Evolutionary conservation across 192 early-diverging fungal genomes (phyloP), one percentile per base, ranked within the genome.

Genomic region (Linnemannia zychae): DNA sequence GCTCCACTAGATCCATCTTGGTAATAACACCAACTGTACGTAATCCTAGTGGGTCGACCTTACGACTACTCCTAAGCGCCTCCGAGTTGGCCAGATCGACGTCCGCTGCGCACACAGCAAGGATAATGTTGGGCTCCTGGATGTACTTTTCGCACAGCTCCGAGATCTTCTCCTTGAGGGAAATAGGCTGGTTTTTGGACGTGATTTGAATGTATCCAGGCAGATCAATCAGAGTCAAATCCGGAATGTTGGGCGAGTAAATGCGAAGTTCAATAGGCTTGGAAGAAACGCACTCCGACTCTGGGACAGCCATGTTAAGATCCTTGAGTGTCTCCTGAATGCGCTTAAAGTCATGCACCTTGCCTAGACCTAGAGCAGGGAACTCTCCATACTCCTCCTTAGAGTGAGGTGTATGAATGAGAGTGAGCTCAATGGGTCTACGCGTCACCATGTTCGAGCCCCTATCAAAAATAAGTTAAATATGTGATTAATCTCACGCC

Each of bases 281-380:
- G 77, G 94, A 90, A 1, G 95, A 96, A 40, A 96, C 94, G 76
- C 97, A 99, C 80, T 99, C 97, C 5, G 92, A 88, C 46, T 99
- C 98, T 9, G 97, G 90, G 36, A 99, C 98, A 28, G 98, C 96
- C 88, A 98, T 89, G 88, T 99, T 99, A 73, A 99, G 90, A 75
- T 99, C 98, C 46, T 93, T 94, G 53, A 99, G 90, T 11, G 98
- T 99, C 82, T 95, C 94, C 88, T 98, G 97, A 77, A 99, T 93
- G 46, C 96, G 94, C 65, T 85, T 86, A 82, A 99, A 99, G 74
- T 98, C 97, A 44, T 92, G 89, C 28, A 99, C 94, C 76, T 97
- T 97, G 28, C 96, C 97, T 17, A 98, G 87, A 11, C 95, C 95
- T 4, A 97, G 88, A 77, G 95, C 90, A 24, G 96, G 95, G 71